phyloP scores from a whole-genome alignment of 345 rosid genomes.

The Reutealis trisperma region DNA sequence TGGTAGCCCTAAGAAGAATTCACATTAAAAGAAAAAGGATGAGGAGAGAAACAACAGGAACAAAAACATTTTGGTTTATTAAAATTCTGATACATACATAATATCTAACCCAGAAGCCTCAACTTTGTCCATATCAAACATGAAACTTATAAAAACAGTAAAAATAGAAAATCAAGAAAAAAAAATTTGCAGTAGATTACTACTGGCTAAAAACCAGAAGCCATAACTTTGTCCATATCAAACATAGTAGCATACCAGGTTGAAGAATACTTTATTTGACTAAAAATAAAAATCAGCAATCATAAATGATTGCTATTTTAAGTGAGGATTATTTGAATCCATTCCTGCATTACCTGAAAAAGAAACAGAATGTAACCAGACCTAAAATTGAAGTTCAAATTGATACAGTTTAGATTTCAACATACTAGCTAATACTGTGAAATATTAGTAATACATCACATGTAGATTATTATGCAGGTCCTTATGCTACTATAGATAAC shows the following conservation, averaged over 20 bases:
- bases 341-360: not conserved
- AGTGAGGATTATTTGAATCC: not conserved
- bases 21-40: not conserved
- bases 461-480: not conserved
- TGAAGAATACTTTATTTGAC: not conserved
- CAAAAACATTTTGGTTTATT: not conserved
- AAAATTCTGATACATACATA: not conserved
- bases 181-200: too few species aligned
- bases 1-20: not conserved
- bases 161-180: not conserved
- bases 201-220: conserved; percentile 6
- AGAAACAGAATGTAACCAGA: not conserved
- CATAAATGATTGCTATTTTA: not conserved
- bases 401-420: not conserved
- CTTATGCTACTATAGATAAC: not conserved
- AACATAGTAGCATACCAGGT: not conserved
- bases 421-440: not conserved
- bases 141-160: not conserved
- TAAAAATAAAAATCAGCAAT: not conserved
- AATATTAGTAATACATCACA: not conserved
- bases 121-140: too few species aligned
- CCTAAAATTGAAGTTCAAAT: not conserved
- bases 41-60: not conserved
- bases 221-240: conserved; percentile 2
- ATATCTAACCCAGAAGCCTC: not conserved